Evolutionary conservation across 2,329 filamentous ascomycete genomes (phyloP), one percentile per base, ranked within the genome.

Genomic region (Trichoderma sp.): DNA sequence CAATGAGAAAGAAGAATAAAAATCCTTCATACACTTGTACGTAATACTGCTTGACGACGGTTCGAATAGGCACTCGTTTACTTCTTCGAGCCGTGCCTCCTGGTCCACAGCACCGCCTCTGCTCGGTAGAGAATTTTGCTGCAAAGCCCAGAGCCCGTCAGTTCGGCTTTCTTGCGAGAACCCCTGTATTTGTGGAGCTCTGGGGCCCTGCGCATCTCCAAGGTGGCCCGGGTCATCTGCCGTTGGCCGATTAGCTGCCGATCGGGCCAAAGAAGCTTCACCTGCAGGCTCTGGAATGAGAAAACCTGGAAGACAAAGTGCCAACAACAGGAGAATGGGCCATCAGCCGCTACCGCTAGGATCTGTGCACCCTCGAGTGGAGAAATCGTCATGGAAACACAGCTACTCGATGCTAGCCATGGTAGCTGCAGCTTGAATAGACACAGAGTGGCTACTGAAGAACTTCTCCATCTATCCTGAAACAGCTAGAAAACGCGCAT

Each of bases 241-340:
- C 51, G 51, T 64, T 64, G 37, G 66, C 10, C 66, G 54, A 59
- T 54, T 68, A 51, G 66, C 51, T 28, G 66, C 66, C 60, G 58
- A 56, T 68, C 66, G 14, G 34, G 16, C 34, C 21, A 55, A 49
- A 59, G 16, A 60, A 59, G 65, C 65, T 67, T 60, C 43, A 59
- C 30, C 34, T 55, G 51, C 32, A 37, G n/a, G 30, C 43, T 49
- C 28, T 49, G 26, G n/a, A 54, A 55, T 26, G 18, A n/a, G 24
- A 21, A 49, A 24, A 49, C n/a, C 13, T 55, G 37, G 21, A 51
- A 55, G n/a, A 49, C 18, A 65, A 10, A 39, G n/a, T 11, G 21
- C 16, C 21, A 64, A n/a, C 4, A n/a, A 49, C 52, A 37, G 39
- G 24, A 56, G n/a, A 24, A 24, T 56, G 55, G 26, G 21, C 10